Evolutionary conservation across 176 grass and related monocot species (phyloP), one percentile per base, ranked within the genome.

Genomic region (Oryza punctata): DNA sequence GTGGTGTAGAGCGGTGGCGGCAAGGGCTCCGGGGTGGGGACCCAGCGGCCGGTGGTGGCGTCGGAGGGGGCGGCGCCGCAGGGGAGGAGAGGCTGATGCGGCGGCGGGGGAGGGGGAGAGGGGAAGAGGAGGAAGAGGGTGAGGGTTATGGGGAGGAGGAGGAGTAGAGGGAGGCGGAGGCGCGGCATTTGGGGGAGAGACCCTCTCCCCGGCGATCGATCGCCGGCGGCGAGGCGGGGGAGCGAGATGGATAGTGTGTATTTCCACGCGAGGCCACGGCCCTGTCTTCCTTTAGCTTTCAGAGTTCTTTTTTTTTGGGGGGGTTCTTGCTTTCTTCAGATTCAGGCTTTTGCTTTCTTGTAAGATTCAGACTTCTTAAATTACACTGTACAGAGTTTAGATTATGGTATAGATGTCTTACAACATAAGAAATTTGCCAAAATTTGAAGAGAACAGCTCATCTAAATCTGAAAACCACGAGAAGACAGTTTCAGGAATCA

Each of bases 31-130:
- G 81, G 57, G 3, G 46, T 79, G 29, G 83, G 87, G 28, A 88
- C 78, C 96, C 91, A 95, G 65, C 73, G 85, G 27, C 96, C 96
- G 28, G 83, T 64, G 40, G 85, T 50, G 59, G 92, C 91, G 65
- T 98, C 96, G 52, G 82, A 84, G 45, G 70, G 46, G 75, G 65
- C 88, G 54, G 84, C 86, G 28, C 92, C 92, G 88, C 95, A 94
- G 73, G 86, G 88, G 27, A 81, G 88, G 27, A 81, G 81, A 12
- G 90, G 47, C 47, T 50, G 44, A 6, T 76, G 50, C 23, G 30
- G 61, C 6, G 79, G 26, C 63, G 16, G 44, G 43, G 41, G 72
- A 0, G 24, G 61, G 65, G 76, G 77, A 41, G 68, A 71, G 6
- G 80, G 46, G 67, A 65, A 69, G 69, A 64, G 37, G 83, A 91